Percentiles rank a stretch among this genome's conserved stretches.
These are phyloP conservation scores for Capsicum rhomboideum DNA, from an alignment of 257 asterid genomes.

Conservation along the genomic window DNA sequence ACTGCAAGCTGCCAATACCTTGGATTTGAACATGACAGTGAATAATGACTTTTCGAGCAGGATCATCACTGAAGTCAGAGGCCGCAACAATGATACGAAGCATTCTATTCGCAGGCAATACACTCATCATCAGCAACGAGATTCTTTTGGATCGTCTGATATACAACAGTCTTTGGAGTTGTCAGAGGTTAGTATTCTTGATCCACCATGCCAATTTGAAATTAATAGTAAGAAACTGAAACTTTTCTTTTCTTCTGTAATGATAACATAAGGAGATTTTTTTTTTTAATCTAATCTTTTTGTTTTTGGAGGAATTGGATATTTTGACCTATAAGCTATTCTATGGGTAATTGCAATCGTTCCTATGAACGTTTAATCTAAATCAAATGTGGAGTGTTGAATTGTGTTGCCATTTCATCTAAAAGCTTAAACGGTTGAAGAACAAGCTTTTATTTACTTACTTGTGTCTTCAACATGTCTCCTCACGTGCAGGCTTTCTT, in stretches of 20 bases:
- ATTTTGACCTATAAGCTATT: not conserved
- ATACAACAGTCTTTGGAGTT: not conserved
- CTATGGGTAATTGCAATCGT: not conserved
- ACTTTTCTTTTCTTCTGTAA: not conserved
- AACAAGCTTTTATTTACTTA: not conserved
- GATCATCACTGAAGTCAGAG: not conserved
- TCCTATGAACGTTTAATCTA: not conserved
- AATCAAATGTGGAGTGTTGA: not conserved
- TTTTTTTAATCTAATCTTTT: not conserved
- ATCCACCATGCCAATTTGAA: not conserved
- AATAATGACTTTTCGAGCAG: constrained; percentile 11
- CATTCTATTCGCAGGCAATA: not conserved
- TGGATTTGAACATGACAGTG: constrained; percentile 25
- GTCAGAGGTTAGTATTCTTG: constrained; percentile 1
- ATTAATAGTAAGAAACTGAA: not conserved
- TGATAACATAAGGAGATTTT: not conserved
- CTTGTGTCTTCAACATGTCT: not conserved
- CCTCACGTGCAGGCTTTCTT: not conserved
- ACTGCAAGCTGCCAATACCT: constrained; percentile 5
- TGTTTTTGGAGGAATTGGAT: not conserved
- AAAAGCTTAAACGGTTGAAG: not conserved
- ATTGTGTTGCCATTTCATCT: not conserved
- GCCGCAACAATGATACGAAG: not conserved
- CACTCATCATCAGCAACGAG: not conserved
- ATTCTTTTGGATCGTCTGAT: not conserved